Evolutionary conservation across 805 yeast species (phyloP).

Genomic region (Saccharomycopsis sp.): DNA sequence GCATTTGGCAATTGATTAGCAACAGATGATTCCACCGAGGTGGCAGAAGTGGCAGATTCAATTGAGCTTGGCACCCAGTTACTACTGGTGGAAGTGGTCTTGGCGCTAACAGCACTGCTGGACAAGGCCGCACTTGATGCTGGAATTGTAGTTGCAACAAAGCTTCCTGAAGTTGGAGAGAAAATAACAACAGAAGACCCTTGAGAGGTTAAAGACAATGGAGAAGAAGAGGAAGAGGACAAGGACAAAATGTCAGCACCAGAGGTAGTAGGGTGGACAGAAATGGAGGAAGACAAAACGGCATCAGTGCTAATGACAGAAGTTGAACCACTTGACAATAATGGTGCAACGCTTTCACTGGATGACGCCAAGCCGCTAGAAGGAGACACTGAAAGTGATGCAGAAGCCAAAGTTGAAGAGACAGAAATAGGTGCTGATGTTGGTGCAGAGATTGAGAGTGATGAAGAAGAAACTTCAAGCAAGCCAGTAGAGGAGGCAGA

Average conservation of each 20-base stretch:
- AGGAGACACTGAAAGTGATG: no score
- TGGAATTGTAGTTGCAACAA: conserved; percentile 17
- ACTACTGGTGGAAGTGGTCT: conserved; percentile 2
- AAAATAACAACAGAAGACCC: conserved; percentile 13
- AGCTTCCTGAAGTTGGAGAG: conserved; percentile 17
- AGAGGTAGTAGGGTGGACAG: neutral
- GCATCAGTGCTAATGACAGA: neutral
- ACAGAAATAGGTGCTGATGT: no score
- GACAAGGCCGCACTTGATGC: conserved; percentile 5
- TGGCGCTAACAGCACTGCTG: neutral
- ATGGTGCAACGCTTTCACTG: neutral
- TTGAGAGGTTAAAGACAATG: neutral
- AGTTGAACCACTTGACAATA: neutral
- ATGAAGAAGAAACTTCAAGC: no score
- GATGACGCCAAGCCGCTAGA: conserved; percentile 2
- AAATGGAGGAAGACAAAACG: conserved; percentile 3
- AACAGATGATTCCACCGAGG: conserved; percentile 22
- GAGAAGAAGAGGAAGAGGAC: conserved; percentile 6
- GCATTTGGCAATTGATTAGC: conserved; percentile 56
- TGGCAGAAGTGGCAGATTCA: conserved; percentile 6
- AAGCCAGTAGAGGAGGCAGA: no score
- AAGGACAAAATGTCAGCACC: no score
- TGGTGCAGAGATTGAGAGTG: no score
- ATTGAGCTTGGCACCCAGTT: conserved; percentile 19
- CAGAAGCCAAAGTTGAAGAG: neutral